Base-by-base conservation (phyloP, 176 grass and related monocot genomes). In the Zoysia japonica region DNA sequence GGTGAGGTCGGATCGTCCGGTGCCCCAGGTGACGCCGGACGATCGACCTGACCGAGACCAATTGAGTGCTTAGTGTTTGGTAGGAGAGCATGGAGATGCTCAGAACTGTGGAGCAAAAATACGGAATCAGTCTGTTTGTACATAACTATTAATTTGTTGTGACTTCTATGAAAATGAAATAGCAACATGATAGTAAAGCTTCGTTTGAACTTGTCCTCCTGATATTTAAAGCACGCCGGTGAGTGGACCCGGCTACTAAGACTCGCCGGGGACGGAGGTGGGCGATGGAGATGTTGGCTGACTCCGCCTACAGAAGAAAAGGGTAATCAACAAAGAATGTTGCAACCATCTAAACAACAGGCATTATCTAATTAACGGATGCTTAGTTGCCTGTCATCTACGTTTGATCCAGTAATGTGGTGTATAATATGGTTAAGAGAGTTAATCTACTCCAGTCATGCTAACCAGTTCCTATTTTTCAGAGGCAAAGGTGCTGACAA, bases 401-500 rank as follows among this genome's bases (percentile, higher is more conserved):
- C 15, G 35, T 53, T 72, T 50, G 14, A 72, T 53, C 12, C 36
- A 40, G 54, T 72, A 14, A 54, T 41, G 36, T 7, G 14, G 37
- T 52, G 11, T 50, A 36, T 36, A 15, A 11, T 64, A 11, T 51
- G n/a, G 13, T 13, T 9, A 6, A 38, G 1, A 55, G 36, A 2
- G n/a, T n/a, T 1, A 42, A 42, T 17, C 28, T 65, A 39, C 3
- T 7, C 2, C 6, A 50, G 10, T n/a, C 51, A 19, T 20, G 47
- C 37, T 28, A 67, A 78, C 48, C 10, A 43, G 47, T 41, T 67
- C 11, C 11, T 14, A 9, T 3, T 9, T 2, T 61, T 54, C 62
- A 67, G 37, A 5, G 48, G 17, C 41, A 6, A 54, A 28, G 53
- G 48, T 67, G 76, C 54, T 78, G 76, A 78, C 76, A 78, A 3